Conservation (phyloP, 2,329 filamentous ascomycete genomes). For the Lachnellula willkommii region DNA sequence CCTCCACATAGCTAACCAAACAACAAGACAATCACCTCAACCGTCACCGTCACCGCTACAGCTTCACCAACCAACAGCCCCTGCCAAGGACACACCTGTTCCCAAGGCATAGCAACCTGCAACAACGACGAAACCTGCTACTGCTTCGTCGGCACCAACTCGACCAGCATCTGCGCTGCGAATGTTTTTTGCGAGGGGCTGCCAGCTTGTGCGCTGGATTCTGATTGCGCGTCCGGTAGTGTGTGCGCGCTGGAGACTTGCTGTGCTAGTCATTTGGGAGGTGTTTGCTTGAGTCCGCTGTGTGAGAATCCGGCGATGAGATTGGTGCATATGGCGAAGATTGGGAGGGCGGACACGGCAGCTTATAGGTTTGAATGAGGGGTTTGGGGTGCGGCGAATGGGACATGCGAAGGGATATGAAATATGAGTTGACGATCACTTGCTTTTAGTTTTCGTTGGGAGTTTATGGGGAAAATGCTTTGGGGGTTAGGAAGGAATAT, state of each 20-base stretch:
- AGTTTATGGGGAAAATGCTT: too few species aligned
- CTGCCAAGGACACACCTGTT: slow-evolving; percentile 11
- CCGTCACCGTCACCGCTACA: slow-evolving; percentile 8
- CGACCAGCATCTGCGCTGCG: slow-evolving; percentile 19
- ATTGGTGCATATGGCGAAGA: slow-evolving; percentile 8
- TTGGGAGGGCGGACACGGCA: slow-evolving; percentile 1
- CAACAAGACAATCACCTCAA: slow-evolving; percentile 13
- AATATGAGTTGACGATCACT: too few species aligned
- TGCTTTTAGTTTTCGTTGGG: too few species aligned
- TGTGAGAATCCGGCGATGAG: slow-evolving; percentile 17
- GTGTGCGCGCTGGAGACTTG: slow-evolving; percentile 22
- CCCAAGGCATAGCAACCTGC: slow-evolving; percentile 18
- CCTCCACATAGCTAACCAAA: background rate
- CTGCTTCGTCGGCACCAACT: slow-evolving; percentile 15
- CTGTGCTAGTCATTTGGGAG: background rate
- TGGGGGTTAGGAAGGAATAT: too few species aligned
- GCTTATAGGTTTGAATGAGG: background rate
- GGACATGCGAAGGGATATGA: too few species aligned
- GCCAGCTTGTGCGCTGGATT: slow-evolving; percentile 14
- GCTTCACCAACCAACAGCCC: slow-evolving; percentile 12
- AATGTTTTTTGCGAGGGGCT: slow-evolving; percentile 18
- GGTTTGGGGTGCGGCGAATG: background rate
- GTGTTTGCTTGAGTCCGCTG: slow-evolving; percentile 16
- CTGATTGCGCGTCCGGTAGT: slow-evolving; percentile 15
- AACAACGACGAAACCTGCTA: slow-evolving; percentile 13